Conservation (phyloP, 306 rosid species). For the Abrus pulchellus region DNA sequence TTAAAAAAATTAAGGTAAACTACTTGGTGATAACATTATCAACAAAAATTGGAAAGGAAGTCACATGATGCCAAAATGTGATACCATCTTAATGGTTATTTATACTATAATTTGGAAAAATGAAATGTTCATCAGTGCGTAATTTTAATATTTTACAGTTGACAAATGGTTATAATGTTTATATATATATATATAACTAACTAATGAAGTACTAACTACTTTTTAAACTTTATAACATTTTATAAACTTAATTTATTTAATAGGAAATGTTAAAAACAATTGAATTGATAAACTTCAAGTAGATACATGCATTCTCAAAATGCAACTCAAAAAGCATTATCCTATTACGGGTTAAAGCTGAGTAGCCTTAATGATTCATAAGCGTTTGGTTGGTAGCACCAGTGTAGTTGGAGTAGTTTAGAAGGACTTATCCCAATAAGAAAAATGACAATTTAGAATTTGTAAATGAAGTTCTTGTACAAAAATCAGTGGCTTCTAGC, state of each 20-base stretch:
- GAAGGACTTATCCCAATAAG: constrained; percentile 13
- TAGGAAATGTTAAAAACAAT: background rate
- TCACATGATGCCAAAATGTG: background rate
- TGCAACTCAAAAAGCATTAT: constrained; percentile 15
- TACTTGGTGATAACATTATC: background rate
- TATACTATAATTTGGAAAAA: background rate
- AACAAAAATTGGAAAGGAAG: background rate
- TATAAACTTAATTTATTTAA: no score
- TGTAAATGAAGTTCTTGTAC: constrained; percentile 22
- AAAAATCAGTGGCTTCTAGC: constrained; percentile 45
- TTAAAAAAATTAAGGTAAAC: background rate
- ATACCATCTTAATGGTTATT: background rate
- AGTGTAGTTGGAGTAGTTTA: constrained; percentile 18
- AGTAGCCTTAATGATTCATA: constrained; percentile 2
- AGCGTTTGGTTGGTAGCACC: constrained; percentile 33
- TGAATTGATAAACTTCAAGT: background rate
- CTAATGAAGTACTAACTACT: background rate
- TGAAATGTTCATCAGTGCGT: background rate
- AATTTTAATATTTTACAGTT: background rate
- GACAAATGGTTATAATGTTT: background rate
- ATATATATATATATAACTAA: background rate
- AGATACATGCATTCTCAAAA: constrained; percentile 12
- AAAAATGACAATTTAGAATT: constrained; percentile 40
- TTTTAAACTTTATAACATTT: background rate
- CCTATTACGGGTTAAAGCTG: constrained; percentile 2